phyloP scores from a whole-genome alignment of 805 yeast genomes.

The Naumovozyma baii region DNA sequence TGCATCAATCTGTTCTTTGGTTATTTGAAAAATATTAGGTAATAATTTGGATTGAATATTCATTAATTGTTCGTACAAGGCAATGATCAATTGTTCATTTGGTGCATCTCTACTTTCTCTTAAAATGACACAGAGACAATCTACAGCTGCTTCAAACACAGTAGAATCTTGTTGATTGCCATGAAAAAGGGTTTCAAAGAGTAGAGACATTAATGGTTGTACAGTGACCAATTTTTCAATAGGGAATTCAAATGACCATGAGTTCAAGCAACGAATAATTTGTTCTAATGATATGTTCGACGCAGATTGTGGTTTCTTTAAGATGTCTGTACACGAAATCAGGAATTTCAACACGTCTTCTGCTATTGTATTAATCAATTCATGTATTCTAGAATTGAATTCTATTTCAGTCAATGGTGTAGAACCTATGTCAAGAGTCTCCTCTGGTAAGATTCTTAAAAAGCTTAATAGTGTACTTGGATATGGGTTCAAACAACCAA shows the following conservation, averaged over 20 bases:
- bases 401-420: slow-evolving; percentile 79
- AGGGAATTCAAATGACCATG: slow-evolving; percentile 87
- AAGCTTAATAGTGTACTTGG: slow-evolving; percentile 56
- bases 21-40: slow-evolving; percentile 23
- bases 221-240: slow-evolving; percentile 56
- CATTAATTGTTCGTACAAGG: slow-evolving; percentile 60
- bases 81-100: slow-evolving; percentile 49
- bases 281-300: slow-evolving; percentile 21
- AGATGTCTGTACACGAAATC: slow-evolving; percentile 33
- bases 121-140: slow-evolving; percentile 73
- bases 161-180: slow-evolving; percentile 33
- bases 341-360: slow-evolving; percentile 57
- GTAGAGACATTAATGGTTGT: slow-evolving; percentile 54
- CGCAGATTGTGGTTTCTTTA: slow-evolving; percentile 28
- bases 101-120: slow-evolving; percentile 74
- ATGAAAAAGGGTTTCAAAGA: slow-evolving; percentile 49
- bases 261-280: slow-evolving; percentile 66
- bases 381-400: slow-evolving; percentile 51
- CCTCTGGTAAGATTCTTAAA: slow-evolving; percentile 84
- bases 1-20: slow-evolving; percentile 16
- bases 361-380: slow-evolving; percentile 57
- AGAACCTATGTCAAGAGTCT: slow-evolving; percentile 64
- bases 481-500: slow-evolving; percentile 34
- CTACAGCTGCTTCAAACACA: slow-evolving; percentile 76
- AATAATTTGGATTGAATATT: slow-evolving; percentile 45